Conservation (phyloP, 345 rosid species). For the Arabidopsis thaliana region DNA sequence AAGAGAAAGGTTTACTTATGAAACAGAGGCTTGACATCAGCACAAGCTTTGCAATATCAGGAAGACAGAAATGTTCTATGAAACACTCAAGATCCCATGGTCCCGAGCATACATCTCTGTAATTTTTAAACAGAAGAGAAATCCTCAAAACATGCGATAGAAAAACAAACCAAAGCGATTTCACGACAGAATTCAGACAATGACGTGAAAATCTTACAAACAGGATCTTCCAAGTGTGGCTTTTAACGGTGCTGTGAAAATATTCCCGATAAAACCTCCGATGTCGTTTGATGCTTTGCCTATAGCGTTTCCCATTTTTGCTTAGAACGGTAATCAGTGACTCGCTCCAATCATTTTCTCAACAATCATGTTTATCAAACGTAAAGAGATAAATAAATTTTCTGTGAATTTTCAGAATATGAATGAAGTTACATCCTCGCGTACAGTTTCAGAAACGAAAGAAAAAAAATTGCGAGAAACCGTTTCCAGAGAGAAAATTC, state of each 20-base stretch:
- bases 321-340: background rate
- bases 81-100: slow-evolving; percentile 79
- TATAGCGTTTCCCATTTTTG: slow-evolving; percentile 55
- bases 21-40: slow-evolving; percentile 64
- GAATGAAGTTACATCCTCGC: slow-evolving; percentile 14
- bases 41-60: slow-evolving; percentile 63
- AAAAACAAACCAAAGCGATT: background rate
- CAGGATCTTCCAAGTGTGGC: slow-evolving; percentile 61
- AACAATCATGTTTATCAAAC: slow-evolving; percentile 6
- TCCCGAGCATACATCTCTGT: slow-evolving; percentile 72
- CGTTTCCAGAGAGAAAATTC: slow-evolving; percentile 1
- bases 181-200: slow-evolving; percentile 25
- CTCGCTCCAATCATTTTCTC: slow-evolving; percentile 5
- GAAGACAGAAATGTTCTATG: slow-evolving; percentile 71
- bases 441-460: background rate
- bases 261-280: slow-evolving; percentile 61
- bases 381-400: background rate
- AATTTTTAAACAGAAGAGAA: background rate
- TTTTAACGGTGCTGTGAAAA: slow-evolving; percentile 66
- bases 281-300: slow-evolving; percentile 61
- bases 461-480: background rate
- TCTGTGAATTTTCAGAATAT: slow-evolving; percentile 5
- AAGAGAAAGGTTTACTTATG: slow-evolving; percentile 50
- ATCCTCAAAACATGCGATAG: background rate
- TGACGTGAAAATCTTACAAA: slow-evolving; percentile 40